phyloP scores from a whole-genome alignment of 2,329 filamentous ascomycete genomes.

The Cryphonectria radicalis region DNA sequence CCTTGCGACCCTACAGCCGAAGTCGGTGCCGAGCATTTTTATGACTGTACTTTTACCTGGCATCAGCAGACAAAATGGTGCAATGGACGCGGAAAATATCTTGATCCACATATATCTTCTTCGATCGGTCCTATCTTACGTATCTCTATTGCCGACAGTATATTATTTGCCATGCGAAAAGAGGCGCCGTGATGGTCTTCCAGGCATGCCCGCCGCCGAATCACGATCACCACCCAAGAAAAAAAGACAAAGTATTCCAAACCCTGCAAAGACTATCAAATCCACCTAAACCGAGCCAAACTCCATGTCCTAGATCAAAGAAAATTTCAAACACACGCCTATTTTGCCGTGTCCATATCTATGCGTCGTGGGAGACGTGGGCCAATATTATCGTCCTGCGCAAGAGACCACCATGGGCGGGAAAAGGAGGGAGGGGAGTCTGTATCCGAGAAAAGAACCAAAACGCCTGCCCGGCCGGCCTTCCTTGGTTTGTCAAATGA shows the following conservation, averaged over 20 bases:
- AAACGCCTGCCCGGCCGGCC: slow-evolving; percentile 10
- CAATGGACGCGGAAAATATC: neutral
- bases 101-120: slow-evolving; percentile 2
- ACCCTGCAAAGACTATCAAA: neutral
- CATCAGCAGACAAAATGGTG: neutral
- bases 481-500: slow-evolving; percentile 9
- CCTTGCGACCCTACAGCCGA: neutral
- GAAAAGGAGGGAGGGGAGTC: neutral
- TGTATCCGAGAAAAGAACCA: slow-evolving; percentile 1
- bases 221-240: neutral
- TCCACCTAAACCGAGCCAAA: neutral
- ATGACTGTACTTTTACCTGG: neutral
- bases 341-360: slow-evolving; percentile 1
- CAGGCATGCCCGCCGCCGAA: neutral
- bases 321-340: neutral
- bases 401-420: neutral
- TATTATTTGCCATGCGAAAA: neutral
- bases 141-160: neutral
- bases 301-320: neutral
- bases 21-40: neutral
- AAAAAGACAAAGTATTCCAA: neutral
- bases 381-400: neutral
- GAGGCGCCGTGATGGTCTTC: neutral
- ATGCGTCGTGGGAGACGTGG: neutral
- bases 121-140: neutral